A percentile compares a stretch with the other conserved stretches of the same genome.
Conservation (phyloP, 2,329 filamentous ascomycete genomes). For the Penicillium sp. region DNA sequence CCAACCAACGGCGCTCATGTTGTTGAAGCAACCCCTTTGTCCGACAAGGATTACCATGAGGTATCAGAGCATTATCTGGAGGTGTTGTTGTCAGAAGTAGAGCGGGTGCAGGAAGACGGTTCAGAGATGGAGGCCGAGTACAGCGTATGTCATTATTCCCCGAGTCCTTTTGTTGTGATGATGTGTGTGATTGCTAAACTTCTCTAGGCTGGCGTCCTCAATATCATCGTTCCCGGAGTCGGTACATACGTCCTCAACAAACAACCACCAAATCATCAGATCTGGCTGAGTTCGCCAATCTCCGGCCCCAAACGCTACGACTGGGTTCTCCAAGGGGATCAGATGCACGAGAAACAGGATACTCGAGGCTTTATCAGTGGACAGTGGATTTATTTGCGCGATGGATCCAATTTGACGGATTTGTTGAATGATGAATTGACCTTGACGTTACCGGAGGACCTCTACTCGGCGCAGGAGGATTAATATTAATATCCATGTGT, state of each 20-base stretch:
- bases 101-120: slow-evolving; percentile 70
- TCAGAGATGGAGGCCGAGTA: slow-evolving; percentile 81
- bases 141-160: slow-evolving; percentile 56
- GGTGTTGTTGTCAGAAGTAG: slow-evolving; percentile 56
- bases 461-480: slow-evolving; percentile 26
- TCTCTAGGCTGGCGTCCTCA: slow-evolving; percentile 76
- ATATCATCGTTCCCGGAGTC: slow-evolving; percentile 62
- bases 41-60: slow-evolving; percentile 69
- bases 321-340: slow-evolving; percentile 70
- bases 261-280: slow-evolving; percentile 94
- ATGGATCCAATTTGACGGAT: slow-evolving; percentile 70
- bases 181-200: background rate
- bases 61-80: slow-evolving; percentile 73
- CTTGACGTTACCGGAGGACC: slow-evolving; percentile 52
- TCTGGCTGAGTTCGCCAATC: slow-evolving; percentile 90
- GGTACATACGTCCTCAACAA: slow-evolving; percentile 97
- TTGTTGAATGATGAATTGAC: slow-evolving; percentile 73
- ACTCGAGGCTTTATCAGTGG: slow-evolving; percentile 52
- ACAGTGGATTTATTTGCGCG: slow-evolving; percentile 83
- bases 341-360: slow-evolving; percentile 74
- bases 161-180: background rate
- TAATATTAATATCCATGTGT: background rate
- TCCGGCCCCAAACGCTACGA: slow-evolving; percentile 93
- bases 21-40: slow-evolving; percentile 60
- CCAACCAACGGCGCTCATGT: slow-evolving; percentile 39